Percentiles rank a stretch among this genome's conserved stretches.
phyloP scores from a whole-genome alignment of 1,284 basidiomycete species.

The Afroboletus lepidellus region DNA sequence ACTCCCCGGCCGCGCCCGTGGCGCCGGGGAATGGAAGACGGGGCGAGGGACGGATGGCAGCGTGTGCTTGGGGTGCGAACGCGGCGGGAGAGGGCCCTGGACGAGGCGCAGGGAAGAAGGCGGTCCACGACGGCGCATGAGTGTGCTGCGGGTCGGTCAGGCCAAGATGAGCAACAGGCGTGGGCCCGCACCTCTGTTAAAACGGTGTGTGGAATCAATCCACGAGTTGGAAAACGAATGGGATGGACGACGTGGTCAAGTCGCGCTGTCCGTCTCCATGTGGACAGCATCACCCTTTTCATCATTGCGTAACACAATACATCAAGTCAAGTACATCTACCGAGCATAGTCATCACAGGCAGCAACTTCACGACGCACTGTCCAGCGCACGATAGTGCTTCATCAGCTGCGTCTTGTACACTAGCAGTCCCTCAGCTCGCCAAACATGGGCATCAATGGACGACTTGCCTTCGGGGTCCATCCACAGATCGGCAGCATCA shows the following conservation, averaged over 20 bases:
- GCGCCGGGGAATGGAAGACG: constrained; percentile 39
- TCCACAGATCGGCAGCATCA: constrained; percentile 80
- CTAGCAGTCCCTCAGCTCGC: constrained; percentile 35
- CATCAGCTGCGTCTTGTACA: constrained; percentile 70
- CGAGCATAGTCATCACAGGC: background rate
- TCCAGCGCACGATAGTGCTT: constrained; percentile 68
- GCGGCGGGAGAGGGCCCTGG: constrained; percentile 54
- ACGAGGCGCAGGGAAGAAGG: constrained; percentile 57
- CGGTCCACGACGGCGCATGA: constrained; percentile 60
- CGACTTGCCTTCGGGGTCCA: constrained; percentile 56
- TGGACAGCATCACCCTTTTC: background rate
- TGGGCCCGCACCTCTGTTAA: background rate
- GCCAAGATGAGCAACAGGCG: background rate
- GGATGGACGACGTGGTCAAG: background rate
- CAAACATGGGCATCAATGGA: background rate
- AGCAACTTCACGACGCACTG: constrained; percentile 40
- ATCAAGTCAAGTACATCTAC: constrained; percentile 10
- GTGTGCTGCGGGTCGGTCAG: background rate
- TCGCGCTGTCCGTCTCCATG: background rate
- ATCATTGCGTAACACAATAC: constrained; percentile 8
- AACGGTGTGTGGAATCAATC: constrained; percentile 16
- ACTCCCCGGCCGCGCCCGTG: constrained; percentile 13
- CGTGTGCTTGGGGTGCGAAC: constrained; percentile 52
- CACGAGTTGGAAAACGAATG: background rate
- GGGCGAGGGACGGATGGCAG: constrained; percentile 57